Evolutionary conservation across 2,329 filamentous ascomycete genomes (phyloP).

Genomic region (Hypoxylon sp.): DNA sequence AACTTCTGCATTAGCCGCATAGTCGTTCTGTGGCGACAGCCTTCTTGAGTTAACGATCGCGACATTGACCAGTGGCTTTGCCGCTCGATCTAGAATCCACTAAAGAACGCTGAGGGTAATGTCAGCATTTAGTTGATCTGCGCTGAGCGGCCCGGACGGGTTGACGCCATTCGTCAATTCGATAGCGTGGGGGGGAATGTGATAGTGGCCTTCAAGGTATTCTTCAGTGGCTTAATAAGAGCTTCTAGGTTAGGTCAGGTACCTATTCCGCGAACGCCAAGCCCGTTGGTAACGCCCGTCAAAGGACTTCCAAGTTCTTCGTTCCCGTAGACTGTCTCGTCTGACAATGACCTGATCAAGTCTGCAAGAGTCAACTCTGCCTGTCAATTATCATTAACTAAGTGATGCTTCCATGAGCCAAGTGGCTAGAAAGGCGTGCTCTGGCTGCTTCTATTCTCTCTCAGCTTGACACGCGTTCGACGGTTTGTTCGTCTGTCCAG

Average conservation of each 20-base stretch:
- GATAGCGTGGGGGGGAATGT: slow-evolving; percentile 23
- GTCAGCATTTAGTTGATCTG: slow-evolving; percentile 34
- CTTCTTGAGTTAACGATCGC: neutral
- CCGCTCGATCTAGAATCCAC: slow-evolving; percentile 23
- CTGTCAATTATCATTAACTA: slow-evolving; percentile 12
- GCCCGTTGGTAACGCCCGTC: slow-evolving; percentile 20
- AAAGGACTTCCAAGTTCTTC: slow-evolving; percentile 20
- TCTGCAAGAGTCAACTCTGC: slow-evolving; percentile 10
- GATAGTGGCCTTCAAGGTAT: slow-evolving; percentile 10
- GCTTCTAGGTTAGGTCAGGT: neutral
- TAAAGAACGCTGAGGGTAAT: slow-evolving; percentile 3
- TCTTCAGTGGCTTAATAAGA: slow-evolving; percentile 24
- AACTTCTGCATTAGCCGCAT: neutral
- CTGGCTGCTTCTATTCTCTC: slow-evolving; percentile 12
- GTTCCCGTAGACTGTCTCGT: slow-evolving; percentile 10
- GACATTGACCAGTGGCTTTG: neutral
- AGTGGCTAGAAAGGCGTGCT: slow-evolving; percentile 11
- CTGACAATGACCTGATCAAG: slow-evolving; percentile 17
- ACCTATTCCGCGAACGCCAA: slow-evolving; percentile 33
- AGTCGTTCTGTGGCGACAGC: neutral
- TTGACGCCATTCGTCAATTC: slow-evolving; percentile 38
- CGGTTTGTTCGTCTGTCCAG: slow-evolving; percentile 12
- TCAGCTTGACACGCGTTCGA: slow-evolving; percentile 29
- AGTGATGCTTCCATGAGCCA: slow-evolving; percentile 13
- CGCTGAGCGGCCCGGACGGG: slow-evolving; percentile 20